Percentiles rank a stretch among this genome's conserved stretches.
Evolutionary conservation across 176 grass and related monocot species (phyloP).

Genomic region (Triticum dicoccoides): DNA sequence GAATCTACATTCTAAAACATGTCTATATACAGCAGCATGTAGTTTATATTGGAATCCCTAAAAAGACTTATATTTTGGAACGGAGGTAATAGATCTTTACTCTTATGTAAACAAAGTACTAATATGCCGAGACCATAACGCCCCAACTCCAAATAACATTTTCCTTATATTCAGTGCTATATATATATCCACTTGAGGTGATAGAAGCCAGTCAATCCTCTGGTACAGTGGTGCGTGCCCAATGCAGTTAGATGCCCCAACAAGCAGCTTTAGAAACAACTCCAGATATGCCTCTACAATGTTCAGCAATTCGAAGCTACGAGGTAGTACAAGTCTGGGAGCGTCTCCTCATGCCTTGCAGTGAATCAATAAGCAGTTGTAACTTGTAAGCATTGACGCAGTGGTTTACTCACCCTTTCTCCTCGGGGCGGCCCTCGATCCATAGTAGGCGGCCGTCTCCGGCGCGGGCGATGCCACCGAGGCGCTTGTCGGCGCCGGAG

Average conservation of each 20-base stretch:
- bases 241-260: neutral
- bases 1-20: no score
- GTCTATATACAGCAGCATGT: no score
- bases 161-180: neutral
- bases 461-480: constrained; percentile 29
- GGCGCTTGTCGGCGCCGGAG: constrained; percentile 14
- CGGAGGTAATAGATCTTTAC: no score
- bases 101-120: no score
- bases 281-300: no score
- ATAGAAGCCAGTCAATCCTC: neutral
- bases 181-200: neutral
- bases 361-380: no score
- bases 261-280: neutral
- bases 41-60: no score
- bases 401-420: constrained; percentile 43
- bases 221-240: neutral
- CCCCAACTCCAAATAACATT: neutral
- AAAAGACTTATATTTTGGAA: no score
- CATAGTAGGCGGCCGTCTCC: constrained; percentile 42
- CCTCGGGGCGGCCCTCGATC: constrained; percentile 55
- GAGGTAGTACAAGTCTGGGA: no score
- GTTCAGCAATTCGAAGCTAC: neutral
- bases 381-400: neutral
- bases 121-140: no score
- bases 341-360: neutral